These are phyloP conservation scores for Catharanthus roseus DNA, from an alignment of 257 asterid genomes.

Conservation along the genomic window DNA sequence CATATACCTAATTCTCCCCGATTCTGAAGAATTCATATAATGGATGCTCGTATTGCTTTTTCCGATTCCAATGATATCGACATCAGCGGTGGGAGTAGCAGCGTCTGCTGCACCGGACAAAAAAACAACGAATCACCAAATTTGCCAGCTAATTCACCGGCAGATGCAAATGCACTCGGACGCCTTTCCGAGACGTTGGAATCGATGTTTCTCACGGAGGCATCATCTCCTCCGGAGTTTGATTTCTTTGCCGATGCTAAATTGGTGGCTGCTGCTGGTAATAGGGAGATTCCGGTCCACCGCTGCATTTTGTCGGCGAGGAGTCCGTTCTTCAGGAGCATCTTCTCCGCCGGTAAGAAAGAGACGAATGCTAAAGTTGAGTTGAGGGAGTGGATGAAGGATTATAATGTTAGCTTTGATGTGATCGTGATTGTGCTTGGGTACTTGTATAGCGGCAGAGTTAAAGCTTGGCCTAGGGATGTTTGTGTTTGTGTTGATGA, in stretches of 20 bases:
- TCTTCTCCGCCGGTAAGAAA: constrained; percentile 40
- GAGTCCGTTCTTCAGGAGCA: constrained; percentile 57
- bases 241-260: constrained; percentile 78
- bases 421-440: constrained; percentile 60
- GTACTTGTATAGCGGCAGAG: constrained; percentile 68
- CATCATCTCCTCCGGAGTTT: constrained; percentile 49
- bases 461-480: constrained; percentile 51
- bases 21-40: constrained; percentile 3
- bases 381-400: constrained; percentile 69
- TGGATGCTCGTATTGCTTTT: constrained; percentile 46
- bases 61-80: constrained; percentile 63
- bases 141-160: constrained; percentile 8
- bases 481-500: constrained; percentile 75
- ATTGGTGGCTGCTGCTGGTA: constrained; percentile 37
- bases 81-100: constrained; percentile 55
- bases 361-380: constrained; percentile 36
- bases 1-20: neutral
- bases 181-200: constrained; percentile 67
- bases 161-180: constrained; percentile 40
- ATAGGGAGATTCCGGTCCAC: constrained; percentile 76
- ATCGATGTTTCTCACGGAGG: constrained; percentile 44
- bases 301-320: constrained; percentile 76
- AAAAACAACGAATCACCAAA: constrained; percentile 28
- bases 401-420: constrained; percentile 63
- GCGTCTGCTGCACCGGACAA: constrained; percentile 57